Conservation (phyloP, 2,329 filamentous ascomycete genomes). For the Chaetomiaceae sp. region DNA sequence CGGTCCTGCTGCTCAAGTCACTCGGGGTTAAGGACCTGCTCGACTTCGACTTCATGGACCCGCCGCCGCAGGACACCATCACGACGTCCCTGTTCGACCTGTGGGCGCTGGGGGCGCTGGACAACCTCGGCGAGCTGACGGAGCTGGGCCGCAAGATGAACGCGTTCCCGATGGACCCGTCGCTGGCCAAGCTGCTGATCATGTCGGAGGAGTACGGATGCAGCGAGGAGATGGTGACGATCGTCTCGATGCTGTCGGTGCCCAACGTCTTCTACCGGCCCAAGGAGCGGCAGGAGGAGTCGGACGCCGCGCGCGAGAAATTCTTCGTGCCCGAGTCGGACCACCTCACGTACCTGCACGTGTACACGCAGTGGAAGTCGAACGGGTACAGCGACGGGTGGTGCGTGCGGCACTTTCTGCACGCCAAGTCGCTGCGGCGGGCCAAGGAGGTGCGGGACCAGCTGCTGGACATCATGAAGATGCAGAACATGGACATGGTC, state of each 20-base stretch:
- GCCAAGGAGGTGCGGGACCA: constrained; percentile 94
- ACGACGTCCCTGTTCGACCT: constrained; percentile 95
- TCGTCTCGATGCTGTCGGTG: constrained; percentile 95
- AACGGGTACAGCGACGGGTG: constrained; percentile 87
- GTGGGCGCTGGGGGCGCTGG: constrained; percentile 88
- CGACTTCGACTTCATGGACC: constrained; percentile 99
- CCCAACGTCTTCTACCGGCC: constrained; percentile 95
- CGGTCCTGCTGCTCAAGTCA: constrained; percentile 87
- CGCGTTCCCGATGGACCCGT: constrained; percentile 96
- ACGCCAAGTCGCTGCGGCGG: constrained; percentile 85
- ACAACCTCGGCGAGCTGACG: constrained; percentile 90
- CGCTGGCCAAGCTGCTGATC: constrained; percentile 88
- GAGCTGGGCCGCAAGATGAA: constrained; percentile 88
- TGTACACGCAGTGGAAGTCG: constrained; percentile 90
- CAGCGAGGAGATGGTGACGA: constrained; percentile 96
- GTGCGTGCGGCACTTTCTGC: constrained; percentile 90
- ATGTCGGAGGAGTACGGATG: constrained; percentile 85
- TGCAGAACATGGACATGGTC: constrained; percentile 80
- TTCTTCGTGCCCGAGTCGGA: constrained; percentile 98
- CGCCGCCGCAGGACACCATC: constrained; percentile 94
- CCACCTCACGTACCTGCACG: constrained; percentile 89
- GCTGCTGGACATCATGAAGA: constrained; percentile 85
- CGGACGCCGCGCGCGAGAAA: constrained; percentile 89
- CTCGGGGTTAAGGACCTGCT: constrained; percentile 89
- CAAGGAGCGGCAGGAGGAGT: constrained; percentile 94